Evolutionary conservation across 23 red algal species (phyloP), one percentile per base, ranked within the genome.

Genomic region (Gracilaria domingensis): DNA sequence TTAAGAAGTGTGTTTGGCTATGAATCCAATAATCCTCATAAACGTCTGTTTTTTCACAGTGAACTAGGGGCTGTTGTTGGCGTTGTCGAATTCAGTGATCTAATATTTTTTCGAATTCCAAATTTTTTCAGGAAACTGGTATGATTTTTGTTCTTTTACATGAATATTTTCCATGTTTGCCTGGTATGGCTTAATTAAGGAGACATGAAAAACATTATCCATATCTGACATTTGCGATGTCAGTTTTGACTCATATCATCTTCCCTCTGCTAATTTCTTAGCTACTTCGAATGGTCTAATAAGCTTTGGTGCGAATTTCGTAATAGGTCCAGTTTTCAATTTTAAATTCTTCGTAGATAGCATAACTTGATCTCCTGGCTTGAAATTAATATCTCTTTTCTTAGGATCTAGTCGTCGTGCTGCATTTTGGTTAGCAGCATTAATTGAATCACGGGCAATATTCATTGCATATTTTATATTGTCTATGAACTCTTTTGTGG

Each of bases 351-450:
- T 37, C 2, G 67, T 73, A 23, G 33, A 37, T 1, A 73, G 35
- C 17, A 73, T 20, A 40, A 73, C 67, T 21, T 73, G 42, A 73
- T 73, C 67, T 44, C 67, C 36, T 44, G 3, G 36, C 44, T 73
- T 21, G 20, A 73, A 73, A 7, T 7, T 7, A 7, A 7, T 4
- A 7, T 45, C 42, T 11, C 11, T 45, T 45, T 11, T 4, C 11
- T 45, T 45, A 4, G 11, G 4, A 45, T n/a, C n/a, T 45, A 7
- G 42, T 7, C 20, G 4, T 58, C 54, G 23, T 58, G 8, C 7
- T 12, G 2, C 54, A 58, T 58, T n/a, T 58, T 58, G 2, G 20
- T 58, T 58, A 4, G 14, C 4, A 58, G 23, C 23, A 3, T 58
- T 18, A n/a, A 58, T 58, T 3, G 54, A 58, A 3, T 2, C 4